Evolutionary conservation across 1,284 basidiomycete species (phyloP), one percentile per base, ranked within the genome.

Genomic region (Cystobasidiaceae sp.): DNA sequence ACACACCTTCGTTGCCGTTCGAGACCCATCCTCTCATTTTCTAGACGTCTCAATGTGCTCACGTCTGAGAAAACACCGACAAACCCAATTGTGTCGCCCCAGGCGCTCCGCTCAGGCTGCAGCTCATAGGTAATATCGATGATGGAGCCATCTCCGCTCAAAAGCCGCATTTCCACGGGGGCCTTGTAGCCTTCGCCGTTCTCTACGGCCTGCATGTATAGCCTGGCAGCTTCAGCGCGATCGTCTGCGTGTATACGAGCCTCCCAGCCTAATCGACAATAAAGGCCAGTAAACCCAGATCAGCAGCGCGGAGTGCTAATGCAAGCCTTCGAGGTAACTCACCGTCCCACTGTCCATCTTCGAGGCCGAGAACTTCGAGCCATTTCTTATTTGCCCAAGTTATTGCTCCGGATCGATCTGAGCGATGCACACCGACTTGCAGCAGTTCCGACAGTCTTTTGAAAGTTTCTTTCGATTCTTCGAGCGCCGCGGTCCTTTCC

Each of bases 1-100:
- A 39, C 51, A 1, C 37, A 39, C 43, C 59, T 49, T 25, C 66
- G 27, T 13, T 52, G 33, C n/a, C 33, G 19, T 43, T 63, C 66
- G 6, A 58, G 21, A 3, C 43, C 59, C 45, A 67, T 51, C 11
- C 66, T 43, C 5, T 67, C 66, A 3, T 46, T 32, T 32, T 64
- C 61, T 4, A 64, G 45, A 27, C 41, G 32, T 30, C 66, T n/a
- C 4, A 67, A 54, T 6, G 63, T 48, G 58, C 61, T 72, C 34
- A 75, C 71, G 54, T 74, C 74, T 23, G 73, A 73, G 19, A 72
- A 64, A 11, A 70, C 69, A 48, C 69, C 73, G 25, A 72, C 70
- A 56, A 70, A 73, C 2, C 61, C 72, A 19, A 54, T 63, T 5
- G 41, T 32, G 21, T 61, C 52, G n/a, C 54, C 51, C 1, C 37